phyloP scores from a whole-genome alignment of 257 asterid genomes.

The Parsonsia alboflavescens region DNA sequence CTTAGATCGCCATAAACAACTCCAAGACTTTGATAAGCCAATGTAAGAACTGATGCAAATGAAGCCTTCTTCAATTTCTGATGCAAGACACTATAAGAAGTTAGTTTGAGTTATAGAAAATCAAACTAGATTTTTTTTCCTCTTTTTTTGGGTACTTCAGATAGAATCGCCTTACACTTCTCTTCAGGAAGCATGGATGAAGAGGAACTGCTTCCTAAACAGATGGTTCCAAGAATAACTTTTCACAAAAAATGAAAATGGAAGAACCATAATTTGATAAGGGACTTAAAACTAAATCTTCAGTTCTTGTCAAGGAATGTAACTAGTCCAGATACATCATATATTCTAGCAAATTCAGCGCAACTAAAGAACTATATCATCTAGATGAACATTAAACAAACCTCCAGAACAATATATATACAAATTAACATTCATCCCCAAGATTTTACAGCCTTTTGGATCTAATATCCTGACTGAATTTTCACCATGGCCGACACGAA shows the following conservation, averaged over 20 bases:
- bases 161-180: not conserved
- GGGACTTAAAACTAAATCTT: not conserved
- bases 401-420: not conserved
- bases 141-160: not conserved
- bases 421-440: not conserved
- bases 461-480: not conserved
- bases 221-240: not conserved
- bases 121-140: not conserved
- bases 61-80: constrained; percentile 18
- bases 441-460: not conserved
- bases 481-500: not conserved
- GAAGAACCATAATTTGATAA: not conserved
- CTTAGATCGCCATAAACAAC: constrained; percentile 41
- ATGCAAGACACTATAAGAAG: not conserved
- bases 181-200: not conserved
- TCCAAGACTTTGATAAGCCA: constrained; percentile 39
- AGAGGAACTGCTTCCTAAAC: not conserved
- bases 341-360: not conserved
- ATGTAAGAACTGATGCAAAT: constrained; percentile 19
- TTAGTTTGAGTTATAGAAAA: not conserved
- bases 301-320: not conserved
- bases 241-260: not conserved
- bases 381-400: not conserved
- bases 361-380: not conserved
- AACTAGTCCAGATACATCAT: not conserved